phyloP scores from a whole-genome alignment of 805 yeast species.

The Ogataea wickerhamii region DNA sequence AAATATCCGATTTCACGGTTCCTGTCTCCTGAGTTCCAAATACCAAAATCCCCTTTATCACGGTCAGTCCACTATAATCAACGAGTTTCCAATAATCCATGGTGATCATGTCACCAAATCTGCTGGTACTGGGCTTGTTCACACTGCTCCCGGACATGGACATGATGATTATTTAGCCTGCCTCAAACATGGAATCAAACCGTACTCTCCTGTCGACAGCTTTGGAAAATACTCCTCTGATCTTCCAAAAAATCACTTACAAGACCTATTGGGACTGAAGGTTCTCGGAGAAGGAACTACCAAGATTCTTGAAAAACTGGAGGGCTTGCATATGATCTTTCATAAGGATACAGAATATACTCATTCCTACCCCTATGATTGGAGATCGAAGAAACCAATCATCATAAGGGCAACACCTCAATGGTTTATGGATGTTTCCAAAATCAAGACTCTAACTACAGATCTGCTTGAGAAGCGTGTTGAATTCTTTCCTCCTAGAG shows the following conservation, averaged over 20 bases:
- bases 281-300: constrained; percentile 61
- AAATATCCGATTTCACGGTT: constrained; percentile 38
- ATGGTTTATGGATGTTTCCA: constrained; percentile 88
- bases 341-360: constrained; percentile 46
- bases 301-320: constrained; percentile 42
- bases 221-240: constrained; percentile 61
- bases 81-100: constrained; percentile 57
- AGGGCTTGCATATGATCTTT: constrained; percentile 42
- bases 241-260: constrained; percentile 40
- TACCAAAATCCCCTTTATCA: constrained; percentile 56
- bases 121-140: constrained; percentile 95
- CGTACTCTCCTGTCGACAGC: constrained; percentile 77
- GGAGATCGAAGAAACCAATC: constrained; percentile 96
- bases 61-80: constrained; percentile 14
- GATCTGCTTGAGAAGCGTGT: constrained; percentile 55
- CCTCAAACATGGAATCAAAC: constrained; percentile 47
- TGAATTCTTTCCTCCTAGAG: constrained; percentile 68
- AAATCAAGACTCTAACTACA: constrained; percentile 61
- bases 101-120: constrained; percentile 78
- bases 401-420: constrained; percentile 93
- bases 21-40: constrained; percentile 33
- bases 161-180: constrained; percentile 85
- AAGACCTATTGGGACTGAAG: constrained; percentile 47
- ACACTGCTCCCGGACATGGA: constrained; percentile 98
- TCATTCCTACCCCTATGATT: constrained; percentile 94